Percentiles rank a stretch among this genome's conserved stretches.
Conservation (phyloP, 192 early-diverging fungal species). For the Allomyces javanicus region DNA sequence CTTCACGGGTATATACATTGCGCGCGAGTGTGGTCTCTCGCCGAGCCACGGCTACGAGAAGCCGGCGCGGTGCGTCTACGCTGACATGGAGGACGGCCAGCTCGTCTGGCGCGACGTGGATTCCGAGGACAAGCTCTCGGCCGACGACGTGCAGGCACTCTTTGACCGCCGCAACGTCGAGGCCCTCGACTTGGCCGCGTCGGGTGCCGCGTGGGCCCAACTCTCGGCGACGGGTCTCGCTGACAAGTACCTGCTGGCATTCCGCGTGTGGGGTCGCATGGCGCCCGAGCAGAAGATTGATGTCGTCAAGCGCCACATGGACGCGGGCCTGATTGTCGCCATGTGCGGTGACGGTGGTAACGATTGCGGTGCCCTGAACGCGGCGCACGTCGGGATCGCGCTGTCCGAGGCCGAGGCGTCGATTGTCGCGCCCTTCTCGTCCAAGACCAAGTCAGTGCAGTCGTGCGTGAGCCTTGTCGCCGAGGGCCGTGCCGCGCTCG, state of each 20-base stretch:
- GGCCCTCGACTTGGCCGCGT: constrained; percentile 48
- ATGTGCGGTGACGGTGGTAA: constrained; percentile 84
- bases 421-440: constrained; percentile 68
- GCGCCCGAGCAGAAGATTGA: constrained; percentile 55
- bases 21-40: constrained; percentile 43
- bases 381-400: constrained; percentile 61
- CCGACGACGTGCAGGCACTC: constrained; percentile 13
- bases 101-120: constrained; percentile 41
- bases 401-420: constrained; percentile 62
- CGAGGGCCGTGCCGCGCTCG: constrained; percentile 54
- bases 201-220: constrained; percentile 41
- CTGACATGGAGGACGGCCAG: constrained; percentile 16
- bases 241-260: constrained; percentile 37
- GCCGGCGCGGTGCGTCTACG: constrained; percentile 31
- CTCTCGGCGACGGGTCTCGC: constrained; percentile 20
- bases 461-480: constrained; percentile 51
- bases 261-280: constrained; percentile 61
- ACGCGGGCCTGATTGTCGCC: constrained; percentile 42
- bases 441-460: constrained; percentile 32
- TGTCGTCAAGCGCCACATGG: constrained; percentile 57
- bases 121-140: constrained; percentile 19
- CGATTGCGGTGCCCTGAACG: constrained; percentile 62
- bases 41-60: constrained; percentile 15
- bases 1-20: constrained; percentile 51
- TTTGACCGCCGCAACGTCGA: constrained; percentile 10